phyloP scores from a whole-genome alignment of 257 asterid genomes.

The Mitragyna speciosa region DNA sequence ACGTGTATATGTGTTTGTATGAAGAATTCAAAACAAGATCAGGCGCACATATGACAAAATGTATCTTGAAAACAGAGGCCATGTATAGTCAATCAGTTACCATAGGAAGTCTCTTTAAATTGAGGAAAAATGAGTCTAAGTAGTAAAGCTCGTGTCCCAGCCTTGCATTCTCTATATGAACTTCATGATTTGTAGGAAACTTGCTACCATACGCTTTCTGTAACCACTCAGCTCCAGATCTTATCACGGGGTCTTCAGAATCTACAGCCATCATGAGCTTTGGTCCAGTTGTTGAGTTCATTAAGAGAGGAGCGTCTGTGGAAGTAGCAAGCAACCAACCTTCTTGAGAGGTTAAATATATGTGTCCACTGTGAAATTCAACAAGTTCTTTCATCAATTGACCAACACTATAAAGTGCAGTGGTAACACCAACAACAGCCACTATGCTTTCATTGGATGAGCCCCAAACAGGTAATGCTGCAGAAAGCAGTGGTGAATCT shows the following conservation, averaged over 20 bases:
- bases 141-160: slow-evolving; percentile 64
- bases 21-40: background rate
- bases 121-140: slow-evolving; percentile 81
- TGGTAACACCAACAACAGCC: slow-evolving; percentile 90
- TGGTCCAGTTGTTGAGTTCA: slow-evolving; percentile 57
- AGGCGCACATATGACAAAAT: background rate
- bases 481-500: slow-evolving; percentile 82
- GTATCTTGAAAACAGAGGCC: background rate
- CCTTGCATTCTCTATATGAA: slow-evolving; percentile 78
- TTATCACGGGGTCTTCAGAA: slow-evolving; percentile 65
- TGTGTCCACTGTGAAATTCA: slow-evolving; percentile 86
- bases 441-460: slow-evolving; percentile 64
- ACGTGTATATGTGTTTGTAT: background rate
- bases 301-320: slow-evolving; percentile 61
- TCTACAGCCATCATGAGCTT: slow-evolving; percentile 81
- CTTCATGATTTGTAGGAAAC: slow-evolving; percentile 66
- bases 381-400: slow-evolving; percentile 88
- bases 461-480: slow-evolving; percentile 92
- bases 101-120: slow-evolving; percentile 93
- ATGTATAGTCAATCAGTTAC: slow-evolving; percentile 30
- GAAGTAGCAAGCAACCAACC: slow-evolving; percentile 96
- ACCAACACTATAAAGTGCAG: slow-evolving; percentile 89
- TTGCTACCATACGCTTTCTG: slow-evolving; percentile 49
- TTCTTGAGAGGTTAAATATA: slow-evolving; percentile 84
- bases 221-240: slow-evolving; percentile 75